These are phyloP conservation scores for Phaeosphaeria sp. DNA, from an alignment of 2,329 filamentous ascomycete species.

Conservation along the genomic window DNA sequence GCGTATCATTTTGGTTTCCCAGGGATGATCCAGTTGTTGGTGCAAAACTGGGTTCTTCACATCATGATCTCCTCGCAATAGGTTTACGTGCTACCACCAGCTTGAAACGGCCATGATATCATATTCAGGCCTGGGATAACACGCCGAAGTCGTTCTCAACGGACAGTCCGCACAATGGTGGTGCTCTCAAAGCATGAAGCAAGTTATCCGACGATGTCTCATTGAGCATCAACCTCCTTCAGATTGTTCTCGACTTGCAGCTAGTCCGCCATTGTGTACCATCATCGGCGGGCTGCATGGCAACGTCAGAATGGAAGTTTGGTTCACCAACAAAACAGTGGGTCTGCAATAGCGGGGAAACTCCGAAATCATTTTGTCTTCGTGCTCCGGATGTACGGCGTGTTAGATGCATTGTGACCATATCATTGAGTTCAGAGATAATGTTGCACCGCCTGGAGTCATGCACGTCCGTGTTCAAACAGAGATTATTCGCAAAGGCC, in stretches of 20 bases:
- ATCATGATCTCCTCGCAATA: neutral
- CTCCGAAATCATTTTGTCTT: neutral
- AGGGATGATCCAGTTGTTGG: neutral
- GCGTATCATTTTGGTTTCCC: neutral
- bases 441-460: neutral
- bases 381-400: neutral
- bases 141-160: neutral
- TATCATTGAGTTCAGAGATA: neutral
- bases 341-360: neutral
- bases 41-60: neutral
- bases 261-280: neutral
- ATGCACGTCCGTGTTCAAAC: neutral
- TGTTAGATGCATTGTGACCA: neutral
- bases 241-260: neutral
- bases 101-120: neutral
- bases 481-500: too few relatives aligned
- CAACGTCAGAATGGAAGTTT: neutral
- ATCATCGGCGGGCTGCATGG: neutral
- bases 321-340: neutral
- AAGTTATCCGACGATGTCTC: neutral
- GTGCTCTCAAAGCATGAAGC: neutral
- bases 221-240: neutral
- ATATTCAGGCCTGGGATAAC: neutral
- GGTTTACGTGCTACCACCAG: neutral
- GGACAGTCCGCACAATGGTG: neutral